phyloP scores from a whole-genome alignment of 2,329 filamentous ascomycete species.

The Orbilia blumenaviensis region DNA sequence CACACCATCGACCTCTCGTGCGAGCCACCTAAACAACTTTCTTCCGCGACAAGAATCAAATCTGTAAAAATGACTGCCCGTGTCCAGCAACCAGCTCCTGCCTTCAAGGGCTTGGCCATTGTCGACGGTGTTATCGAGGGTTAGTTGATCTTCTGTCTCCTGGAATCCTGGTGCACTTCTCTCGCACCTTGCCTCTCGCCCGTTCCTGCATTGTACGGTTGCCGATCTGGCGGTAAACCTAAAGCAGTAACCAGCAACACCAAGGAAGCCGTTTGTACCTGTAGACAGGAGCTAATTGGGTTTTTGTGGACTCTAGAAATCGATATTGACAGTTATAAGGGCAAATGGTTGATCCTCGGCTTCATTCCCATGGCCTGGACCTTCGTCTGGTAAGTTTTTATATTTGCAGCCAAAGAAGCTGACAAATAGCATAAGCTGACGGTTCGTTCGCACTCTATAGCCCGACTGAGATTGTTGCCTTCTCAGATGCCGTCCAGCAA shows the following conservation, averaged over 20 bases:
- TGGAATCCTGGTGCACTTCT: conserved; percentile 3
- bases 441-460: conserved; percentile 63
- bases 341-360: conserved; percentile 71
- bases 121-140: conserved; percentile 66
- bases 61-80: conserved; percentile 56
- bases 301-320: conserved; percentile 55
- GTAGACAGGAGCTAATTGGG: conserved; percentile 14
- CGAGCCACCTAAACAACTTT: conserved; percentile 8
- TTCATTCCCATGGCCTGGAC: conserved; percentile 76
- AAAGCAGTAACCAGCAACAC: conserved; percentile 44
- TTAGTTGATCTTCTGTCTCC: conserved; percentile 56
- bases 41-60: conserved; percentile 4
- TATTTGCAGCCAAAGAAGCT: neutral
- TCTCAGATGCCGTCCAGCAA: conserved; percentile 70
- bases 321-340: conserved; percentile 60
- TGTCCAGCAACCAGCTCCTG: conserved; percentile 65
- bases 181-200: conserved; percentile 7
- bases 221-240: conserved; percentile 17
- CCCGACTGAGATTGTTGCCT: conserved; percentile 68
- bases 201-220: conserved; percentile 51
- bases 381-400: conserved; percentile 66
- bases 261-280: neutral
- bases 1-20: conserved; percentile 55
- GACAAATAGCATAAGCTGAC: conserved; percentile 24
- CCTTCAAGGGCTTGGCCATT: conserved; percentile 66